Evolutionary conservation across 129 eudicot genomes (phyloP).

Genomic region (Saussurea involucrata): DNA sequence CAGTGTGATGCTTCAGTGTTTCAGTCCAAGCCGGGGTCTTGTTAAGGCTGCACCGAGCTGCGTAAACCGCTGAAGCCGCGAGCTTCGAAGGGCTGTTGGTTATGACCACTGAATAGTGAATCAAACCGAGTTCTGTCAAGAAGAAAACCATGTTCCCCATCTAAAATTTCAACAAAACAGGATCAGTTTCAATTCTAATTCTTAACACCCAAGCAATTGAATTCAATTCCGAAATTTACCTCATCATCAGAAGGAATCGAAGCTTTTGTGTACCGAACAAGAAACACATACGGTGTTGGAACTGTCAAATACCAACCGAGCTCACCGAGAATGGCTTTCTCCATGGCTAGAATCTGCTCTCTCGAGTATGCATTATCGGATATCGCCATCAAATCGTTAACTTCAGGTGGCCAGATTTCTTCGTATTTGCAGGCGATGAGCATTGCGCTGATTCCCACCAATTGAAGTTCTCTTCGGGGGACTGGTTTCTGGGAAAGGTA

Average conservation of each 20-base stretch:
- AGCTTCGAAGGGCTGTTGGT: slow-evolving; percentile 59
- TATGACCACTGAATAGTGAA: slow-evolving; percentile 45
- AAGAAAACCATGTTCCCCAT: slow-evolving; percentile 83
- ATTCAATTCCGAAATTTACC: slow-evolving; percentile 22
- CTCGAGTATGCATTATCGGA: slow-evolving; percentile 72
- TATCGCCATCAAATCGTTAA: slow-evolving; percentile 62
- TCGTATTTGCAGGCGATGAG: slow-evolving; percentile 87
- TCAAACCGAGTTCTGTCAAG: slow-evolving; percentile 75
- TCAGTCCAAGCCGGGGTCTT: slow-evolving; percentile 73
- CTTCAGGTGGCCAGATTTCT: slow-evolving; percentile 99
- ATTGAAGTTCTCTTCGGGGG: slow-evolving; percentile 75
- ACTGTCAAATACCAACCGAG: slow-evolving; percentile 85
- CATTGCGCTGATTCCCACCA: slow-evolving; percentile 82
- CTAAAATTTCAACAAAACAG: slow-evolving; percentile 27
- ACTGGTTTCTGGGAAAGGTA: slow-evolving; percentile 55
- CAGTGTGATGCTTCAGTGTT: slow-evolving; percentile 74
- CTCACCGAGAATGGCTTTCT: slow-evolving; percentile 68
- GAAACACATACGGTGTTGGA: slow-evolving; percentile 93
- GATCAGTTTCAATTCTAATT: neutral
- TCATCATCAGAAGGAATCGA: slow-evolving; percentile 60
- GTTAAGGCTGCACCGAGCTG: slow-evolving; percentile 64
- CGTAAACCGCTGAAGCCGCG: slow-evolving; percentile 94
- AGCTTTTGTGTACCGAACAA: slow-evolving; percentile 73
- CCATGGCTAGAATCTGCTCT: slow-evolving; percentile 74
- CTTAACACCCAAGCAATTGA: neutral